Evolutionary conservation across 176 grass and related monocot species (phyloP).

Genomic region (Avena insularis): DNA sequence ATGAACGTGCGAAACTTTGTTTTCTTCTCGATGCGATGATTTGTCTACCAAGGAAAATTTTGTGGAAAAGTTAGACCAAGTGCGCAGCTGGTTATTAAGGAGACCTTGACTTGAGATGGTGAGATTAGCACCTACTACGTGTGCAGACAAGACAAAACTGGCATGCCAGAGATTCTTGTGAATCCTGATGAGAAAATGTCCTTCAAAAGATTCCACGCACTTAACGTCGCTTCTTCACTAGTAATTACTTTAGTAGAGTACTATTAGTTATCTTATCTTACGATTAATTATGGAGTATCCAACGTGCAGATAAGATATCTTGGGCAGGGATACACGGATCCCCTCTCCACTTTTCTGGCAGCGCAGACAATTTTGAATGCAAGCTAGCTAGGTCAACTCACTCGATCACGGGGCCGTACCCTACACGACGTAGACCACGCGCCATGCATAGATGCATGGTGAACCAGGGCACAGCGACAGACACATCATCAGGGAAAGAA

Average conservation of each 20-base stretch:
- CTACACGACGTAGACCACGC: neutral
- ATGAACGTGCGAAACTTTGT: neutral
- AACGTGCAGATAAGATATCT: neutral
- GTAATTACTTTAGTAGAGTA: neutral
- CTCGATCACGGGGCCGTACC: neutral
- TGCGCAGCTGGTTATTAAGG: neutral
- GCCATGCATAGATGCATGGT: neutral
- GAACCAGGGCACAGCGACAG: neutral
- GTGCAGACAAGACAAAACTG: neutral
- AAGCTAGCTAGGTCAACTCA: conserved; percentile 34
- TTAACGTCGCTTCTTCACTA: neutral
- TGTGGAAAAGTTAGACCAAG: neutral
- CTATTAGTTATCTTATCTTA: neutral
- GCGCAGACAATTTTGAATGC: conserved; percentile 33
- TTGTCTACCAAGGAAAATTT: neutral
- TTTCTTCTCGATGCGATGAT: neutral
- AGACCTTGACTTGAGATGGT: conserved; percentile 43
- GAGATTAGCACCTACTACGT: neutral
- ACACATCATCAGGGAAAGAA: neutral
- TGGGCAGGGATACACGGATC: neutral
- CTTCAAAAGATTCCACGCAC: neutral
- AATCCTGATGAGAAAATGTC: neutral
- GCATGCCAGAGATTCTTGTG: conserved; percentile 5
- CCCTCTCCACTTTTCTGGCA: conserved; percentile 15
- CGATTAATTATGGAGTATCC: neutral